Evolutionary conservation across 2,329 filamentous ascomycete genomes (phyloP).

Genomic region (Chaetomium strumarium): DNA sequence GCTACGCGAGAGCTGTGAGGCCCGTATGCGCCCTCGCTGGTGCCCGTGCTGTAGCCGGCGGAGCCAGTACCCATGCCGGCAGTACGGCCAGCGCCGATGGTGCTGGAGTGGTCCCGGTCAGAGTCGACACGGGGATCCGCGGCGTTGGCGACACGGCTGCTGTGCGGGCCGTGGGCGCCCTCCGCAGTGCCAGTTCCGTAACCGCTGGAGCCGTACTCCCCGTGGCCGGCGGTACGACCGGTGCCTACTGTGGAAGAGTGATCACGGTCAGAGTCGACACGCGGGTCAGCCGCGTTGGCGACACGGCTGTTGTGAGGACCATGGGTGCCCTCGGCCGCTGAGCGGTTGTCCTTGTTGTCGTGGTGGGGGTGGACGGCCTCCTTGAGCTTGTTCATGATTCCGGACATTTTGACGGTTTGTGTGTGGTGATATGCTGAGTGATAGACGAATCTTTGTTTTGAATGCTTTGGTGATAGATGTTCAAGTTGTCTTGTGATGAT

Average conservation of each 20-base stretch:
- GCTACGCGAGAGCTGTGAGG: slow-evolving; percentile 35
- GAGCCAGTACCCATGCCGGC: slow-evolving; percentile 22
- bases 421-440: background rate
- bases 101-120: slow-evolving; percentile 32
- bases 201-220: slow-evolving; percentile 3
- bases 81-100: slow-evolving; percentile 26
- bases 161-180: slow-evolving; percentile 35
- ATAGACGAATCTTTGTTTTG: slow-evolving; percentile 1
- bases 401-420: slow-evolving; percentile 44
- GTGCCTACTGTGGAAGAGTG: slow-evolving; percentile 14
- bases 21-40: slow-evolving; percentile 28
- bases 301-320: slow-evolving; percentile 36
- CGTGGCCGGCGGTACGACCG: slow-evolving; percentile 18
- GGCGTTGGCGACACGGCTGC: slow-evolving; percentile 39
- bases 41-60: slow-evolving; percentile 22
- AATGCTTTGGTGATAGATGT: slow-evolving; percentile 10
- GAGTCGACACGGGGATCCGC: slow-evolving; percentile 44
- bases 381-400: slow-evolving; percentile 55
- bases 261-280: slow-evolving; percentile 42
- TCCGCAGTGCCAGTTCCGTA: slow-evolving; percentile 10
- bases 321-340: slow-evolving; percentile 27
- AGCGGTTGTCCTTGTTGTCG: slow-evolving; percentile 33
- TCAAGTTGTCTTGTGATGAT: background rate
- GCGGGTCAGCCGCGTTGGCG: slow-evolving; percentile 44
- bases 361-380: slow-evolving; percentile 45